These are phyloP conservation scores for Calycina marina DNA, from an alignment of 2,329 filamentous ascomycete genomes.

Conservation along the genomic window DNA sequence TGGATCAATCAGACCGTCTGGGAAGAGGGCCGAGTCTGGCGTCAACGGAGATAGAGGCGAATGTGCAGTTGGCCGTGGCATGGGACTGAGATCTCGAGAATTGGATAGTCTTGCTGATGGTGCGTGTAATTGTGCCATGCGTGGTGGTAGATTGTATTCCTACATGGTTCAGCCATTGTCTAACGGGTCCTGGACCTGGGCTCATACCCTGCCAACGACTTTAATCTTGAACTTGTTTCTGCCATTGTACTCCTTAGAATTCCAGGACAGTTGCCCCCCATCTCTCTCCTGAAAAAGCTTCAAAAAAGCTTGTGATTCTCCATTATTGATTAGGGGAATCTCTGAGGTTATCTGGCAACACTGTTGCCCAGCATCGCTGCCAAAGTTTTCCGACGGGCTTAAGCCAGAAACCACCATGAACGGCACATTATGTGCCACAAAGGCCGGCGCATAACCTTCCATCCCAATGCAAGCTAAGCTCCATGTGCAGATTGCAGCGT, in stretches of 20 bases:
- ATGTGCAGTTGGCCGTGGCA: slow-evolving; percentile 49
- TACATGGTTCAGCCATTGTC: slow-evolving; percentile 24
- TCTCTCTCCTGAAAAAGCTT: slow-evolving; percentile 53
- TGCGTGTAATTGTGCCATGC: slow-evolving; percentile 36
- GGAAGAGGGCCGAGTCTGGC: slow-evolving; percentile 68
- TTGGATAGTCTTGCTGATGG: slow-evolving; percentile 22
- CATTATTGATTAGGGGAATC: slow-evolving; percentile 48
- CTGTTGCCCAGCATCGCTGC: slow-evolving; percentile 16
- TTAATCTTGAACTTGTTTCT: slow-evolving; percentile 51
- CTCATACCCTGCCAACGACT: slow-evolving; percentile 64
- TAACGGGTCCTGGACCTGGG: slow-evolving; percentile 8
- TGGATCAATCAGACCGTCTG: slow-evolving; percentile 73
- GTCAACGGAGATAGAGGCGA: slow-evolving; percentile 86
- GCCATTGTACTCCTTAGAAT: slow-evolving; percentile 34
- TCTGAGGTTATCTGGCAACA: slow-evolving; percentile 54
- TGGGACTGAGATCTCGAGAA: slow-evolving; percentile 26
- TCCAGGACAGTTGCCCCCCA: slow-evolving; percentile 52
- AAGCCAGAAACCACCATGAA: slow-evolving; percentile 73
- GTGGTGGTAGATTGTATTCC: slow-evolving; percentile 37
- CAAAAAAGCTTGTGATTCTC: slow-evolving; percentile 49
- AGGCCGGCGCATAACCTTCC: slow-evolving; percentile 68
- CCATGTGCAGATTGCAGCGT: slow-evolving; percentile 20
- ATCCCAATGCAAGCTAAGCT: slow-evolving; percentile 30
- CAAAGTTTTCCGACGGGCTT: slow-evolving; percentile 29
- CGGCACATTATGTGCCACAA: slow-evolving; percentile 76